Conservation (phyloP, 371 early-diverging fungal species). For the Thermomucor indicae-seudaticae region DNA sequence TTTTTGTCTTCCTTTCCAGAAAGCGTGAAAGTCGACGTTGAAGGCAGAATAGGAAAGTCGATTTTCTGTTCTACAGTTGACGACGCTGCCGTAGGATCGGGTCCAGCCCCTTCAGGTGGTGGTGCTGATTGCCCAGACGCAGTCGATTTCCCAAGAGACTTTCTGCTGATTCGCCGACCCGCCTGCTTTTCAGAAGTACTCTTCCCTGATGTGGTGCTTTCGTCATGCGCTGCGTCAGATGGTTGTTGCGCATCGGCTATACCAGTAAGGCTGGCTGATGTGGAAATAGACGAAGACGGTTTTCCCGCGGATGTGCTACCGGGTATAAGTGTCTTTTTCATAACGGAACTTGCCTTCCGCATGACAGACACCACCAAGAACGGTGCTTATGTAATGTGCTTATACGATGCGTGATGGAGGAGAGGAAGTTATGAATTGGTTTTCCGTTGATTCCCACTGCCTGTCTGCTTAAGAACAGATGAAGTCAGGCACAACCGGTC, state of each 20-base stretch:
- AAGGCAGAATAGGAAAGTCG: constrained; percentile 33
- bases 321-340: constrained; percentile 24
- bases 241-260: constrained; percentile 3
- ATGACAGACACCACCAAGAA: constrained; percentile 13
- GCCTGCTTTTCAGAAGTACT: no score
- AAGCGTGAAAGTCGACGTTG: constrained; percentile 37
- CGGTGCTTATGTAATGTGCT: neutral
- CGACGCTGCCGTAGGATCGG: constrained; percentile 22
- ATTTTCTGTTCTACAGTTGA: constrained; percentile 4
- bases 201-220: constrained; percentile 17
- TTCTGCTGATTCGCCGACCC: no score
- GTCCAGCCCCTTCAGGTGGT: constrained; percentile 43
- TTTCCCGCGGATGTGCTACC: constrained; percentile 12
- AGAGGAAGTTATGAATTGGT: no score
- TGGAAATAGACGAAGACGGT: constrained; percentile 11
- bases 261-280: constrained; percentile 2
- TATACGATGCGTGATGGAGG: neutral
- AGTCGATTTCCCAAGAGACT: no score
- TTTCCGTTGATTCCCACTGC: no score
- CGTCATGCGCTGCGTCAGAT: constrained; percentile 5
- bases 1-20: constrained; percentile 40
- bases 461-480: no score
- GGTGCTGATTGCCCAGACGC: neutral
- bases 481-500: no score
- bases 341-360: constrained; percentile 30